Evolutionary conservation across 2,329 filamentous ascomycete species (phyloP), one percentile per base, ranked within the genome.

Genomic region (Fusarium papillatum): DNA sequence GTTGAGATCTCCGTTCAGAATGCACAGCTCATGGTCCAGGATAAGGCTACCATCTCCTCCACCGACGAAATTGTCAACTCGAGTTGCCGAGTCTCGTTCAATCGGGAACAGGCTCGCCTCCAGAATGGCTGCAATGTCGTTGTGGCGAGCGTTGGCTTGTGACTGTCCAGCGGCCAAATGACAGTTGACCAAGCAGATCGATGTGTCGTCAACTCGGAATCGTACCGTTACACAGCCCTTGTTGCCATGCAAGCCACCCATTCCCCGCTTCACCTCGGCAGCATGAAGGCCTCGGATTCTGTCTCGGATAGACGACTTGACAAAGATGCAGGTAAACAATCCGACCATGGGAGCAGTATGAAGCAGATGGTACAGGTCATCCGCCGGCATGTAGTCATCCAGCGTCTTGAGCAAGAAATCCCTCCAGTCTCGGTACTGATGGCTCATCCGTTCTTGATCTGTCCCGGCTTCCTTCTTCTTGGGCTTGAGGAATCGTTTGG

Each of bases 1-100:
- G 85, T 99, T 99, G 62, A 99, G 89, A 82, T 99, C 97, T 34
- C 97, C 97, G 80, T 98, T 98, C 50, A 98, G 86, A 60, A 99
- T 92, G 83, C 96, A 98, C n/a, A 99, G 93, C 84, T 99, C 97
- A 81, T 99, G 97, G 81, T 99, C 97, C 69, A 98, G 88, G 70
- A 99, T 95, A 93, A 98, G 95, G 48, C 92, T 93, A 9, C 97
- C 97, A 82, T 99, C 97, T 55, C 97, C 97, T n/a, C 97, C 97
- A 31, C 95, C 95, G 9, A 95, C 90, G 81, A 93, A 99, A 74
- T 92, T 94, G 82, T 98, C 95, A 43, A 94, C 89, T 9, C 95
- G 91, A 7, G 90, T 87, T 6, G 86, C 88, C 0, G 91, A 86
- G 76, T 96, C 94, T 53, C 89, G 88, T 81, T 97, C 94, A 1